A percentile compares a stretch with the other conserved stretches of the same genome.
Conservation (phyloP, 176 grass and related monocot genomes). For the Musa itinerans region DNA sequence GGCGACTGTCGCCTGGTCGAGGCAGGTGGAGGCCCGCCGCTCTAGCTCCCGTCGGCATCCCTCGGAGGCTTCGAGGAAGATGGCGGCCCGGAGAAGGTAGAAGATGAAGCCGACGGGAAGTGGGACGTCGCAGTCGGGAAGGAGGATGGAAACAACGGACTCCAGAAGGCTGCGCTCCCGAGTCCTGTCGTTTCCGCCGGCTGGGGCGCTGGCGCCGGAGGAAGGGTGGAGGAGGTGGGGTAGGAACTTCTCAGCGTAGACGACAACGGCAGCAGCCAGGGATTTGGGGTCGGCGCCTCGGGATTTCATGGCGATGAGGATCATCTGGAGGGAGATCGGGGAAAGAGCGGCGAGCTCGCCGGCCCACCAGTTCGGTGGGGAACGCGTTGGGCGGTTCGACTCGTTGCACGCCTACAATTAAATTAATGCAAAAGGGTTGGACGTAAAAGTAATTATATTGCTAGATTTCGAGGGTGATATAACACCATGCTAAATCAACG, state of each 20-base stretch:
- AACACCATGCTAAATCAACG: no score
- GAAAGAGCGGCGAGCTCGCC: slow-evolving; percentile 34
- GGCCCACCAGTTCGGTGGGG: slow-evolving; percentile 53
- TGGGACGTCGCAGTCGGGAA: slow-evolving; percentile 20
- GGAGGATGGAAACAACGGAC: slow-evolving; percentile 42
- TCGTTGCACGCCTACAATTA: slow-evolving; percentile 44
- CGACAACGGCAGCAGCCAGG: slow-evolving; percentile 23
- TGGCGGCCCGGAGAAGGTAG: slow-evolving; percentile 44
- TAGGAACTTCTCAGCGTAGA: slow-evolving; percentile 40
- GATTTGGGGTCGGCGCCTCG: slow-evolving; percentile 28
- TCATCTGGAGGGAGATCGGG: slow-evolving; percentile 42
- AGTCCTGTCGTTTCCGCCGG: background rate
- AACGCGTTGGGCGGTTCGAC: slow-evolving; percentile 35
- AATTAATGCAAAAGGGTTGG: no score
- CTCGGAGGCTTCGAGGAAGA: slow-evolving; percentile 17
- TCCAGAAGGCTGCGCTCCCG: slow-evolving; percentile 31
- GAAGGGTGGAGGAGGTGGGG: slow-evolving; percentile 15
- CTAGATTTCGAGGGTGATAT: no score
- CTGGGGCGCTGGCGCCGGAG: background rate
- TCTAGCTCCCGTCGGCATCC: slow-evolving; percentile 48
- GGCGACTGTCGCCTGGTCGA: slow-evolving; percentile 39
- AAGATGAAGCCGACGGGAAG: slow-evolving; percentile 54
- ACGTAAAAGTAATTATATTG: no score
- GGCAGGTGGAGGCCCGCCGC: slow-evolving; percentile 43
- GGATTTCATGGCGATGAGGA: slow-evolving; percentile 37